Evolutionary conservation across 495 filamentous ascomycete genomes (phyloP), one percentile per base, ranked within the genome.

Genomic region (Neurospora discreta): DNA sequence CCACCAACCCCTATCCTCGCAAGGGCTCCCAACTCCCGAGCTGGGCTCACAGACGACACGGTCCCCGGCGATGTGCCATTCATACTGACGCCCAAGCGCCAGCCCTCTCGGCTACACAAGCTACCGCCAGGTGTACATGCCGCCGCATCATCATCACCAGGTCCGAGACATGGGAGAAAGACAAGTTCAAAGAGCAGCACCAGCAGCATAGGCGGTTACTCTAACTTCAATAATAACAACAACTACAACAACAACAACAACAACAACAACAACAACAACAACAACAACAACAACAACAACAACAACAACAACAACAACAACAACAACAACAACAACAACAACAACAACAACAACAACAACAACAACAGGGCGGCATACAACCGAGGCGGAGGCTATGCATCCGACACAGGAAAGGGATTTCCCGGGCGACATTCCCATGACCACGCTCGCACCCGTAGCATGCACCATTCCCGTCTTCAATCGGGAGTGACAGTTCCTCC

Each of bases 61-160:
- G 77, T 86, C 23, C 84, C 82, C 3, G 84, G 84, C 18, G 84
- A 82, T 73, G 81, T 82, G 8, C 82, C 84, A 5, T 86, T 84
- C 73, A 65, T 85, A 26, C 71, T 79, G 11, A 74, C 75, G 15
- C 79, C 81, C 16, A 82, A 77, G 52, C 81, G 80, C 33, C 77
- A 81, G 1, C 75, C 82, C 0, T 84, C 83, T 16, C 78, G 84
- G 23, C 73, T 85, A 15, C 80, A 83, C 71, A 86, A 86, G 43
- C 69, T 79, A 18, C 80, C 80, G 15, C 81, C 81, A 8, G 68
- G 38, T 38, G 52, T 3, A 23, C 46, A 58, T 36, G 15, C 26
- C 6, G 26, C 6, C 13, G 72, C 74, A 23, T 73, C 73, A 23
- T 73, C 73, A 11, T 72, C 78, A n/a, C 80, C 78, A 4, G 75